Evolutionary conservation across 2,329 filamentous ascomycete species (phyloP).

Genomic region (Stromatinia cepivora): DNA sequence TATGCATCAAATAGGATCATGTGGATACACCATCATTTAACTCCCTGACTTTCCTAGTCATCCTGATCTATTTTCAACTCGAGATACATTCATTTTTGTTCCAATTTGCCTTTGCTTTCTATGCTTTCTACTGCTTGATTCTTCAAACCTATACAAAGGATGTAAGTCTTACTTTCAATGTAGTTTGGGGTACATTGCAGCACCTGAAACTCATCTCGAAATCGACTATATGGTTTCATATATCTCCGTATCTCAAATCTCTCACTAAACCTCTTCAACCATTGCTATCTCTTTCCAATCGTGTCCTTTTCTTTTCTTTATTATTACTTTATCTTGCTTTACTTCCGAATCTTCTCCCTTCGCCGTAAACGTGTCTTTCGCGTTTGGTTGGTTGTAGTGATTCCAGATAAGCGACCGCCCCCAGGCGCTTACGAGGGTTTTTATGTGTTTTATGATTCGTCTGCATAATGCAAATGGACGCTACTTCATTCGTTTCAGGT

Average conservation of each 20-base stretch:
- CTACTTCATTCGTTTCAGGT: slow-evolving; percentile 15
- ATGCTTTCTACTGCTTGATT: background rate
- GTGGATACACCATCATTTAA: slow-evolving; percentile 1
- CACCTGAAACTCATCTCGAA: slow-evolving; percentile 18
- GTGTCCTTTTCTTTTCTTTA: background rate
- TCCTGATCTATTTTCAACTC: slow-evolving; percentile 14
- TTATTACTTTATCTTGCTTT: background rate
- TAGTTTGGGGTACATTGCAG: background rate
- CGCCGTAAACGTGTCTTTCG: slow-evolving; percentile 2
- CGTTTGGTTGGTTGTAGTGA: slow-evolving; percentile 15
- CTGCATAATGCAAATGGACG: slow-evolving; percentile 10
- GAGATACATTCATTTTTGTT: background rate
- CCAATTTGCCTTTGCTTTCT: background rate
- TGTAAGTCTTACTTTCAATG: background rate
- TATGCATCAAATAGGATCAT: background rate
- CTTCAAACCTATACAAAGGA: background rate
- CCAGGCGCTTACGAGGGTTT: slow-evolving; percentile 16
- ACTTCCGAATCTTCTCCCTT: background rate
- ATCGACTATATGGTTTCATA: background rate
- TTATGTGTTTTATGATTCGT: slow-evolving; percentile 18
- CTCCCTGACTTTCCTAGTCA: background rate
- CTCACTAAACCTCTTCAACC: background rate
- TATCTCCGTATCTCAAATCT: background rate
- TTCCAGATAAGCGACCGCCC: slow-evolving; percentile 22
- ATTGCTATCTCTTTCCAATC: slow-evolving; percentile 3